A percentile compares a stretch with the other conserved stretches of the same genome.
Evolutionary conservation across 306 rosid species (phyloP).

Genomic region (Carpinus fangiana): DNA sequence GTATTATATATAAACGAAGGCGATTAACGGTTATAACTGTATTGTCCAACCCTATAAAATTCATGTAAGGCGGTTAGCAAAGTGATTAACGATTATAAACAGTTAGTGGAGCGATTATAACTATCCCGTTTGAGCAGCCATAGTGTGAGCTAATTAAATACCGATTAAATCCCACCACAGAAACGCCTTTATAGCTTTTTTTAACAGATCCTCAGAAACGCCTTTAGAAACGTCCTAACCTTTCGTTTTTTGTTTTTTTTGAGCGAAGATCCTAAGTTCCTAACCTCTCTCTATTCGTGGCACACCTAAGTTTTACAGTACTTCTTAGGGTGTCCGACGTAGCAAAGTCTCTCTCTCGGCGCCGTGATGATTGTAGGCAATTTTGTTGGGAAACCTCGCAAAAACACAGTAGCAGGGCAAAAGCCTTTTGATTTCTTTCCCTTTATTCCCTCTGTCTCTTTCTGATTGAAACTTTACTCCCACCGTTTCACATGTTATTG

Average conservation of each 20-base stretch:
- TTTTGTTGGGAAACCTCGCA: constrained; percentile 13
- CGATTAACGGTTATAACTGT: no score
- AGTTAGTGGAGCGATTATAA: no score
- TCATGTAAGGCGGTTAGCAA: no score
- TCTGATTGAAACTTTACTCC: constrained; percentile 35
- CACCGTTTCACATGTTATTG: constrained; percentile 31
- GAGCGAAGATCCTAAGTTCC: background rate
- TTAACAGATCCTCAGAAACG: no score
- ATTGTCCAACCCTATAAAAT: no score
- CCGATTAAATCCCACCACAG: no score
- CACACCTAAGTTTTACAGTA: background rate
- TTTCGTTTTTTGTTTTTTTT: background rate
- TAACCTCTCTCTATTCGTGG: background rate
- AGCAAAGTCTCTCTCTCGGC: background rate
- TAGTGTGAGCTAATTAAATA: no score
- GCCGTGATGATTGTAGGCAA: constrained; percentile 1
- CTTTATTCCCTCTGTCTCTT: constrained; percentile 44
- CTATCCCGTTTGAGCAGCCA: no score
- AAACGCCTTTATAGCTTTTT: no score
- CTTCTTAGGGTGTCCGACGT: background rate
- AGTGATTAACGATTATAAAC: no score
- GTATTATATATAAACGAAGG: no score
- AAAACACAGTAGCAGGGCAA: constrained; percentile 14
- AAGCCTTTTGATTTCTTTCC: constrained; percentile 9
- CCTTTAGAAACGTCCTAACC: background rate